Evolutionary conservation across 768 basidiomycete species (phyloP), one percentile per base, ranked within the genome.

Genomic region (Lactarius akahatsu): DNA sequence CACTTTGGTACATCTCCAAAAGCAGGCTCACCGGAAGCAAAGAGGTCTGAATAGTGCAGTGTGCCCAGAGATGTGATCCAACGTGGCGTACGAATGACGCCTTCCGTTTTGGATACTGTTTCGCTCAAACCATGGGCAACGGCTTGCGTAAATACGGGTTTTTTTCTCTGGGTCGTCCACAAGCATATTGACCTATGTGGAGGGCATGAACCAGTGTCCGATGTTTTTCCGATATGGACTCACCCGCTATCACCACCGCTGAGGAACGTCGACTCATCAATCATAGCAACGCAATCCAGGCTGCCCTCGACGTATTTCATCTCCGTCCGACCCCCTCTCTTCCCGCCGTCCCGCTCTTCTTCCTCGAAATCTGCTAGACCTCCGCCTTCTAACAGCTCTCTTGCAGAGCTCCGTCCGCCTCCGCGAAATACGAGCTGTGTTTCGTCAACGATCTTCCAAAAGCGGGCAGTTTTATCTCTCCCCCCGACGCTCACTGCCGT

Each of bases 161-260:
- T 98, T 81, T 98, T 98, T 82, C 94, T 96, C 67, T 85, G 83
- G 11, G 86, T 97, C 36, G 83, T 86, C 95, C 96, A 99, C 4
- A 99, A 82, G 67, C 85, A 91, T 73, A 99, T 88, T n/a, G 95
- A 90, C 0, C 96, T 95, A 66, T 67, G 68, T 32, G 32, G 8
- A 26, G 32, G 23, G 11, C 56, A 61, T 23, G 26, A 56, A 16
- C 30, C 15, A 38, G 63, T 62, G 10, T 28, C 52, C 36, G 63
- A 54, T 43, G 34, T 26, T 62, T 30, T 20, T 65, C 55, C 61
- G 11, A 66, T 59, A 54, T 52, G 45, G 63, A 84, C 90, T 67
- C 76, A 95, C 95, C 96, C 97, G 73, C 92, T 96, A 76, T 99
- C 96, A 4, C 97, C 97, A 1, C 96, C 96, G 69, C 88, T 96